Evolutionary conservation across 1,284 basidiomycete species (phyloP).

Genomic region (Sporisorium exsertum): DNA sequence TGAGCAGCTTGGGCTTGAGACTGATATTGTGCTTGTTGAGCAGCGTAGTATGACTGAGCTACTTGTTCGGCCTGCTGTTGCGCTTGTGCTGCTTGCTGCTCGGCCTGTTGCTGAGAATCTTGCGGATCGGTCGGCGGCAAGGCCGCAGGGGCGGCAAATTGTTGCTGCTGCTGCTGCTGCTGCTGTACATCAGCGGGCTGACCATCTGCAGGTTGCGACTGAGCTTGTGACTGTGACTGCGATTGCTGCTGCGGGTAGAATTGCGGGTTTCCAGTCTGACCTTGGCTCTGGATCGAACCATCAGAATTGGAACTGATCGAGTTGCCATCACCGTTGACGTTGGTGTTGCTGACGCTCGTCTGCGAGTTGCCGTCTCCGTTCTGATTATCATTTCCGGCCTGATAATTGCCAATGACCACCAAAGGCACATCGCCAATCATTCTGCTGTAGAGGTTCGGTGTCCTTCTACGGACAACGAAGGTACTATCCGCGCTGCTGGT

Average conservation of each 20-base stretch:
- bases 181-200: too few species aligned
- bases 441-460: conserved; percentile 11
- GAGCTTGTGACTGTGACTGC: not conserved
- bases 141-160: too few species aligned
- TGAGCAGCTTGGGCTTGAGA: too few species aligned
- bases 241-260: conserved; percentile 17
- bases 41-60: too few species aligned
- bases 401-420: conserved; percentile 31
- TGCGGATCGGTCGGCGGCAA: not conserved
- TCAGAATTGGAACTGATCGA: conserved; percentile 29
- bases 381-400: conserved; percentile 28
- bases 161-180: too few species aligned
- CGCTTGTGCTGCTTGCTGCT: not conserved
- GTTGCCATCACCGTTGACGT: conserved; percentile 29
- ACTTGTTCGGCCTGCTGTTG: not conserved
- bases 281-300: conserved; percentile 24
- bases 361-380: conserved; percentile 26
- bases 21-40: too few species aligned
- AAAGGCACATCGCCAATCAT: conserved; percentile 24
- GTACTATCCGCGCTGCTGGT: conserved; percentile 5
- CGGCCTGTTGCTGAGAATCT: conserved; percentile 11
- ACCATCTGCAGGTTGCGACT: not conserved
- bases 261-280: conserved; percentile 17
- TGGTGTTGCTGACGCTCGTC: conserved; percentile 22
- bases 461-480: not conserved